Base-by-base conservation (phyloP, 1,139 yeast species). In the Debaryomyces coudertii region DNA sequence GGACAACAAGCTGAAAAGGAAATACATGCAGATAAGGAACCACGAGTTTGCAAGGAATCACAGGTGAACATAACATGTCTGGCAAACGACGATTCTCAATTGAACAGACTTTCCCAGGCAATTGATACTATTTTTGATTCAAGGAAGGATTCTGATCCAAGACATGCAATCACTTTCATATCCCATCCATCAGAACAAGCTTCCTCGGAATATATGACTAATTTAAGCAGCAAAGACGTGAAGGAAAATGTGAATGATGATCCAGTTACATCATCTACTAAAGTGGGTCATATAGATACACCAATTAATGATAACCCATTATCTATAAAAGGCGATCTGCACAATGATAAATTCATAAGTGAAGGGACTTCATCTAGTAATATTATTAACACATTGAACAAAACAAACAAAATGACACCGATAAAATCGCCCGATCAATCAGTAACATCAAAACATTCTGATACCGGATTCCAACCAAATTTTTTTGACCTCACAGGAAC, bases 351-450 rank as follows among this genome's bases (percentile, higher is more conserved):
- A 20, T 4, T 20, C 4, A 20, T 4, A 4, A 20, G 5, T 20
- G 22, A 20, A 20, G 22, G 4, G 4, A 20, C 22, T 4, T 20
- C 22, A 20, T 20, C 5, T 20, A 20, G 5, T 20, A 20, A 20
- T 4, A 5, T 5, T 4, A 5, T 20, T 20, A 5, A 11, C 5
- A 8, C 5, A 3, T 18, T 27, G 27, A 33, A 33, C 11, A 16
- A 16, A 9, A 14, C 7, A 28, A n/a, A 15, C 7, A 16, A 12
- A 3, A 38, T 40, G 46, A 8, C 16, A 46, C 46, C 7, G 43
- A 40, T 20, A 41, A 14, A 29, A 11, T 29, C 2, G 36, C 47
- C 28, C 49, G 51, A 5, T 8, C 20, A 2, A 54, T 52, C 9
- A 47, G 47, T 37, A 28, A 34, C 16, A 18, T 7, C 36, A 18